These are phyloP conservation scores for Cairneyella variabilis DNA, from an alignment of 495 filamentous ascomycete genomes.

Conservation along the genomic window DNA sequence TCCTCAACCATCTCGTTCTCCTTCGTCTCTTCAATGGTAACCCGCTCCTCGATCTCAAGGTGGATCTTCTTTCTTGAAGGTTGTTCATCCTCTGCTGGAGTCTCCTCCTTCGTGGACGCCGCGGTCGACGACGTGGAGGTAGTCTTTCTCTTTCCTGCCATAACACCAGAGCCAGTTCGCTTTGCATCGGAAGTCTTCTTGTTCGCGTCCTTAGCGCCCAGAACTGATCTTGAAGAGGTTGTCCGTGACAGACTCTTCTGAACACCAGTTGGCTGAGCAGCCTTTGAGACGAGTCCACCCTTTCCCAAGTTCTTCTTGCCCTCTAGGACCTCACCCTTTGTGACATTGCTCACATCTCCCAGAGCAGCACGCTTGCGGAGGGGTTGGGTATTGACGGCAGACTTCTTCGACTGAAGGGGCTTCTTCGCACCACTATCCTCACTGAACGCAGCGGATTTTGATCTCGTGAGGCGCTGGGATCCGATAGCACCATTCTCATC, in stretches of 20 bases:
- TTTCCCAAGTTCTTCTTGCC: conserved; percentile 65
- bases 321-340: conserved; percentile 65
- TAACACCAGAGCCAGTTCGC: conserved; percentile 65
- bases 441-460: conserved; percentile 77
- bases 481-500: conserved; percentile 72
- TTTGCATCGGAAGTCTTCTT: conserved; percentile 65
- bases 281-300: conserved; percentile 68
- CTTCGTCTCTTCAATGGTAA: conserved; percentile 21
- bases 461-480: conserved; percentile 81
- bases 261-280: conserved; percentile 68
- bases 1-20: conserved; percentile 15
- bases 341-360: conserved; percentile 93
- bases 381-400: conserved; percentile 48
- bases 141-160: conserved; percentile 62
- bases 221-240: conserved; percentile 58
- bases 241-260: conserved; percentile 68
- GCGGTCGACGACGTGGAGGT: conserved; percentile 44
- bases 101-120: conserved; percentile 56
- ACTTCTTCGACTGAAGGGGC: conserved; percentile 71
- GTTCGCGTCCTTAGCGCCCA: conserved; percentile 59
- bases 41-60: conserved; percentile 25
- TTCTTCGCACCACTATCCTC: conserved; percentile 64
- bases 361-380: conserved; percentile 70
- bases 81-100: conserved; percentile 51
- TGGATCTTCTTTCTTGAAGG: conserved; percentile 47